phyloP scores from a whole-genome alignment of 768 basidiomycete genomes.

The Termitomyces sp. region DNA sequence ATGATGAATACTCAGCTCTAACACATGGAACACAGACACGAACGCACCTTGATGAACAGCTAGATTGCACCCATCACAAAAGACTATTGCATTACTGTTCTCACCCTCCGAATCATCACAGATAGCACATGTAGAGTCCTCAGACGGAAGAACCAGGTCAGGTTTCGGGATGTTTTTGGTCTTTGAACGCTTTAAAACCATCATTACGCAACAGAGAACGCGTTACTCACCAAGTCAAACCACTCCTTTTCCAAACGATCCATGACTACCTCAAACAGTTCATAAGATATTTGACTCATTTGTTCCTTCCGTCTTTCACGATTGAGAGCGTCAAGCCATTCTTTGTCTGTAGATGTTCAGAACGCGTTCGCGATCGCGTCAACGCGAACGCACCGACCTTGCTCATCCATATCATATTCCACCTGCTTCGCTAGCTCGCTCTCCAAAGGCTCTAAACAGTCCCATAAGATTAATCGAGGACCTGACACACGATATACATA shows the following conservation, averaged over 20 bases:
- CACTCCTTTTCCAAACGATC: constrained; percentile 98
- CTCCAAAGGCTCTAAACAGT: constrained; percentile 77
- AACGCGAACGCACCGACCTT: constrained; percentile 48
- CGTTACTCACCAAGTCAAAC: constrained; percentile 80
- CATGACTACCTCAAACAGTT: constrained; percentile 94
- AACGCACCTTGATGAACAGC: constrained; percentile 95
- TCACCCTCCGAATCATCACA: constrained; percentile 99
- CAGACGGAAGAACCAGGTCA: constrained; percentile 80
- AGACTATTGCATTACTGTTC: constrained; percentile 98
- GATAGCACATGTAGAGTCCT: constrained; percentile 94
- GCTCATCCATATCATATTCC: constrained; percentile 99
- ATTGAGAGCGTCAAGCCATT: constrained; percentile 90
- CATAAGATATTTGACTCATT: constrained; percentile 66
- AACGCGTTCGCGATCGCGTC: not conserved
- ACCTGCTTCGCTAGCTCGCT: constrained; percentile 88
- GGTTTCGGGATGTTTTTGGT: constrained; percentile 92
- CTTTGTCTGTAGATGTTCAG: constrained; percentile 57
- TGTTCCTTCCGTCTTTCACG: constrained; percentile 73
- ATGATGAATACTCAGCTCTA: not conserved
- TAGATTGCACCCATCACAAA: constrained; percentile 97
- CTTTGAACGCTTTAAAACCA: constrained; percentile 30
- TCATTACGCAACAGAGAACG: not conserved
- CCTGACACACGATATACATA: constrained; percentile 24
- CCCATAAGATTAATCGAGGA: constrained; percentile 6
- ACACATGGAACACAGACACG: not conserved